A percentile compares a stretch with the other conserved stretches of the same genome.
These are phyloP conservation scores for Chalciporus piperatus DNA, from an alignment of 768 basidiomycete genomes.

Conservation along the genomic window DNA sequence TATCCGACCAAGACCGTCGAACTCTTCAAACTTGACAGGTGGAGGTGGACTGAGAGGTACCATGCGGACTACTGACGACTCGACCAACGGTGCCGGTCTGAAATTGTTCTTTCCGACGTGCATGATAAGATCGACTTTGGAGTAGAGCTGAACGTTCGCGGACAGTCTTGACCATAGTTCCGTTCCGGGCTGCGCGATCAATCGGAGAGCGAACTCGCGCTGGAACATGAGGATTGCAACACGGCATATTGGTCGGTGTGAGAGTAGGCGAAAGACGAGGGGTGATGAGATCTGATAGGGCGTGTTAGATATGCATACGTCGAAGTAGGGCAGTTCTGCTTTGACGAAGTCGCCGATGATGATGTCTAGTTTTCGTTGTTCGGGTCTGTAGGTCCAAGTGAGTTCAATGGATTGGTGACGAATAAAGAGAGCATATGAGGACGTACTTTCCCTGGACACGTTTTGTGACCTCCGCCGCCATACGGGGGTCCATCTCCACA, in stretches of 20 bases:
- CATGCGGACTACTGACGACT: slow-evolving; percentile 87
- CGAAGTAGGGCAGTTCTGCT: slow-evolving; percentile 96
- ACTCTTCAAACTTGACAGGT: slow-evolving; percentile 94
- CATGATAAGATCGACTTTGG: slow-evolving; percentile 95
- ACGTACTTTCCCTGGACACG: slow-evolving; percentile 97
- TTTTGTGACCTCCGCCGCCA: slow-evolving; percentile 97
- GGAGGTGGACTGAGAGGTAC: slow-evolving; percentile 94
- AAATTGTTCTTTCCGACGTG: slow-evolving; percentile 98
- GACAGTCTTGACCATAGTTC: slow-evolving; percentile 90
- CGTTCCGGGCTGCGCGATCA: slow-evolving; percentile 82
- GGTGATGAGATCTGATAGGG: slow-evolving; percentile 99
- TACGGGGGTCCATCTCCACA: slow-evolving; percentile 97
- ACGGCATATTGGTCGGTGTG: slow-evolving; percentile 91
- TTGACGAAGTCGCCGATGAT: slow-evolving; percentile 98
- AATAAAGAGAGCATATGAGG: neutral
- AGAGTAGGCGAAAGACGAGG: slow-evolving; percentile 93
- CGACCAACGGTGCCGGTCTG: slow-evolving; percentile 92
- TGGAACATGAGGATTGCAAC: slow-evolving; percentile 99
- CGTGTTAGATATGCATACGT: slow-evolving; percentile 98
- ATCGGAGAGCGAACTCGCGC: slow-evolving; percentile 92
- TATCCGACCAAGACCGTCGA: slow-evolving; percentile 91
- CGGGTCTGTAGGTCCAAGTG: slow-evolving; percentile 56
- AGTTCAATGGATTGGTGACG: neutral
- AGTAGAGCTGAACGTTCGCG: slow-evolving; percentile 96
- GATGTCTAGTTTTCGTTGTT: slow-evolving; percentile 92